Conservation (phyloP, 208 protist genomes). For the Trypanosoma boissoni region DNA sequence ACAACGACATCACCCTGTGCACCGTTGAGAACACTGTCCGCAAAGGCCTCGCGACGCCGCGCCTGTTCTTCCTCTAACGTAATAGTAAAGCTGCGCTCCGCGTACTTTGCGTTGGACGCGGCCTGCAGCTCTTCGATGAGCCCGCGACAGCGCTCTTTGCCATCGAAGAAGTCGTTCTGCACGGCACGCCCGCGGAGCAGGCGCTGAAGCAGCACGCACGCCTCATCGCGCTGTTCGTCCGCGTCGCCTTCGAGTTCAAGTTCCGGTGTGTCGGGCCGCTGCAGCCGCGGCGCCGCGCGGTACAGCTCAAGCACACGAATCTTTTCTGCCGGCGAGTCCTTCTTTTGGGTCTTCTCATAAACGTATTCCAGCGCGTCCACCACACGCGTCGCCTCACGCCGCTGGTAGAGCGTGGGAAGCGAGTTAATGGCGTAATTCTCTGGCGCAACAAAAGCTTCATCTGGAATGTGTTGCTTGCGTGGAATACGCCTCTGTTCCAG, state of each 20-base stretch:
- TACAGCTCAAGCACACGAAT: conserved; percentile 78
- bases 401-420: conserved; percentile 77
- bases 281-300: conserved; percentile 81
- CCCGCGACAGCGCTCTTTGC: conserved; percentile 89
- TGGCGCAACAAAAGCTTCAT: conserved; percentile 51
- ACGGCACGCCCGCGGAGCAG: conserved; percentile 89
- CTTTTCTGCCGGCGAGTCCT: conserved; percentile 21
- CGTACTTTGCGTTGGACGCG: conserved; percentile 82
- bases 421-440: conserved; percentile 63
- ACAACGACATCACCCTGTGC: conserved; percentile 78
- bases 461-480: conserved; percentile 43
- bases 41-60: conserved; percentile 46
- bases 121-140: conserved; percentile 92
- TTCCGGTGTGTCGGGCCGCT: conserved; percentile 88
- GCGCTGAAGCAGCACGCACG: conserved; percentile 85
- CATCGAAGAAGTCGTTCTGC: conserved; percentile 94
- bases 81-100: conserved; percentile 36
- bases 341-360: conserved; percentile 52
- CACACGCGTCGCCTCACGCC: conserved; percentile 77
- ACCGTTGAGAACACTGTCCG: conserved; percentile 46
- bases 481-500: conserved; percentile 51
- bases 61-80: conserved; percentile 39
- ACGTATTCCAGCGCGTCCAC: conserved; percentile 81
- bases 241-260: conserved; percentile 83
- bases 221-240: conserved; percentile 81